Conservation (phyloP, 768 basidiomycete genomes). For the Erythrobasidium yunnanense region DNA sequence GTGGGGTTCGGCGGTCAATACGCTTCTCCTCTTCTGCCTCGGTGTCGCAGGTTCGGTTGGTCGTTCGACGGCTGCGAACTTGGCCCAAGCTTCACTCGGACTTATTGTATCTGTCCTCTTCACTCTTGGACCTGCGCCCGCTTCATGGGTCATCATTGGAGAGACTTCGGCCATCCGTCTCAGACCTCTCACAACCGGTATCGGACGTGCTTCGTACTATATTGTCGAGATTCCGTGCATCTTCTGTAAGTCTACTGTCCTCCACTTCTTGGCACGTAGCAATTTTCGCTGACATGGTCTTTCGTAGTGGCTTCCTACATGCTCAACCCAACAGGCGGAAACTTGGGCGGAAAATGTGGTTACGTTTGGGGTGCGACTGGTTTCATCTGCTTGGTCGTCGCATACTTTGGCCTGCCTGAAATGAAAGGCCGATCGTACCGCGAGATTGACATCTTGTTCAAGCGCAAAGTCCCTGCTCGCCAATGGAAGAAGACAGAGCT, state of each 20-base stretch:
- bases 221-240: slow-evolving; percentile 1
- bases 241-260: neutral
- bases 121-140: neutral
- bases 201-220: neutral
- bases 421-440: slow-evolving; percentile 40
- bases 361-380: slow-evolving; percentile 33
- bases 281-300: neutral
- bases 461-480: slow-evolving; percentile 37
- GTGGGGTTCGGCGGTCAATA: slow-evolving; percentile 38
- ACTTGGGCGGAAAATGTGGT: slow-evolving; percentile 25
- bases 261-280: neutral
- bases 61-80: neutral
- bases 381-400: neutral
- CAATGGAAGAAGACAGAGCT: slow-evolving; percentile 37
- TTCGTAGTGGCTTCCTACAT: slow-evolving; percentile 10
- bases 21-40: slow-evolving; percentile 39
- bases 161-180: neutral
- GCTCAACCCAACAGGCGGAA: neutral
- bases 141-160: neutral
- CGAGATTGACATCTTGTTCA: slow-evolving; percentile 42
- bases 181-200: neutral
- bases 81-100: neutral
- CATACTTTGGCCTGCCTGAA: slow-evolving; percentile 40
- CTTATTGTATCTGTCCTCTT: neutral
- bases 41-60: slow-evolving; percentile 37